These are phyloP conservation scores for Debaryomyces udenii DNA, from an alignment of 1,139 yeast species.

Conservation along the genomic window DNA sequence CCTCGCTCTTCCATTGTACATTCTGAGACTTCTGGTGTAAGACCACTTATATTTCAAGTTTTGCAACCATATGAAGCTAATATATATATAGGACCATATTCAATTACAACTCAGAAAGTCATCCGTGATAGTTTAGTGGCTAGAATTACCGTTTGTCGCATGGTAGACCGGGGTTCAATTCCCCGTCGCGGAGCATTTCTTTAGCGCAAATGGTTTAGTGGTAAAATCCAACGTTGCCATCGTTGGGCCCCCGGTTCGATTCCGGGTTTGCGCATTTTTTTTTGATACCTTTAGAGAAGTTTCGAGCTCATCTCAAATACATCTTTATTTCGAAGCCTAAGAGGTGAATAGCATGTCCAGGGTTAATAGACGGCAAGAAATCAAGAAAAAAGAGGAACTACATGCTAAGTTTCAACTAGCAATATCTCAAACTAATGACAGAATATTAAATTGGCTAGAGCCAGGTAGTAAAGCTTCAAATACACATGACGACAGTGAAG, in stretches of 20 bases:
- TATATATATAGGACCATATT: too few relatives aligned
- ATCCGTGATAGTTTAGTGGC: constrained; percentile 52
- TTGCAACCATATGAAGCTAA: too few relatives aligned
- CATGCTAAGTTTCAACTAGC: constrained; percentile 53
- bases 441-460: constrained; percentile 47
- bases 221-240: constrained; percentile 20
- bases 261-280: constrained; percentile 19
- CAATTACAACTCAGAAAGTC: too few relatives aligned
- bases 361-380: constrained; percentile 42
- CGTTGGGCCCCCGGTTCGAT: constrained; percentile 23
- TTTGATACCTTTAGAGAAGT: neutral
- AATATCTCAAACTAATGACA: constrained; percentile 38
- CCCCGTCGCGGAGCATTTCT: constrained; percentile 60
- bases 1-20: too few relatives aligned
- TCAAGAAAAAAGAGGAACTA: constrained; percentile 49
- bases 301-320: neutral
- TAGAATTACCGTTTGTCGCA: constrained; percentile 55
- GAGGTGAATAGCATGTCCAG: constrained; percentile 24
- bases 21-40: too few relatives aligned
- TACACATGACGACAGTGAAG: constrained; percentile 1
- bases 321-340: neutral
- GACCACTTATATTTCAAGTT: too few relatives aligned
- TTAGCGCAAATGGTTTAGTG: constrained; percentile 9
- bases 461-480: constrained; percentile 14
- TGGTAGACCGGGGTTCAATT: constrained; percentile 71